A percentile compares a stretch with the other conserved stretches of the same genome.
These are phyloP conservation scores for Phaseolus lunatus DNA, from an alignment of 306 rosid species.

Conservation along the genomic window DNA sequence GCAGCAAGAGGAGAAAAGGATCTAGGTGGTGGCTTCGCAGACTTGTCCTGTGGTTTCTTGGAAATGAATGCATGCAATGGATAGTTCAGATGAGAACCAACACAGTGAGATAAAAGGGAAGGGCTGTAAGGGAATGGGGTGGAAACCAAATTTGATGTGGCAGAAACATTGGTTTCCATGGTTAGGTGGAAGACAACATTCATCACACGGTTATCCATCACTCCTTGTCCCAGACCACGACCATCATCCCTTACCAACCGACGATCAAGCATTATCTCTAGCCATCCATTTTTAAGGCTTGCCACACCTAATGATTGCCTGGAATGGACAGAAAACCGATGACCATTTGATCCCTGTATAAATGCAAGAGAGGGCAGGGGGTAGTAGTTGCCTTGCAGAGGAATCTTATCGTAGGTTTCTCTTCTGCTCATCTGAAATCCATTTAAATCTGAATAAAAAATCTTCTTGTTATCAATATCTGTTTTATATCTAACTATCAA, in stretches of 20 bases:
- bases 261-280: slow-evolving; percentile 98
- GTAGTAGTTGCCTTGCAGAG: slow-evolving; percentile 94
- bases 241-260: slow-evolving; percentile 91
- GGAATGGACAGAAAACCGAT: slow-evolving; percentile 86
- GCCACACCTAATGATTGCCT: slow-evolving; percentile 94
- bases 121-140: slow-evolving; percentile 68
- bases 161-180: slow-evolving; percentile 73
- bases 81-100: slow-evolving; percentile 82
- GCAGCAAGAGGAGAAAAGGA: slow-evolving; percentile 80
- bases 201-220: slow-evolving; percentile 88
- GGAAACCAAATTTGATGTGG: slow-evolving; percentile 58
- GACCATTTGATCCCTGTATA: slow-evolving; percentile 82
- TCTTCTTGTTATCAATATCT: slow-evolving; percentile 72
- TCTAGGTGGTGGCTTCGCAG: slow-evolving; percentile 69
- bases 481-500: slow-evolving; percentile 91
- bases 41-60: slow-evolving; percentile 67
- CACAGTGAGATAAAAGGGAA: slow-evolving; percentile 84
- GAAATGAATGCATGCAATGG: slow-evolving; percentile 84
- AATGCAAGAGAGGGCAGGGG: slow-evolving; percentile 96
- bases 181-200: slow-evolving; percentile 86
- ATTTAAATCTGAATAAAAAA: slow-evolving; percentile 87
- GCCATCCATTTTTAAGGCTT: slow-evolving; percentile 89
- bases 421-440: slow-evolving; percentile 98
- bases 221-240: slow-evolving; percentile 98
- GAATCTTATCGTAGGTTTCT: slow-evolving; percentile 93